phyloP scores from a whole-genome alignment of 2,329 filamentous ascomycete genomes.

The Ascosphaera apis region DNA sequence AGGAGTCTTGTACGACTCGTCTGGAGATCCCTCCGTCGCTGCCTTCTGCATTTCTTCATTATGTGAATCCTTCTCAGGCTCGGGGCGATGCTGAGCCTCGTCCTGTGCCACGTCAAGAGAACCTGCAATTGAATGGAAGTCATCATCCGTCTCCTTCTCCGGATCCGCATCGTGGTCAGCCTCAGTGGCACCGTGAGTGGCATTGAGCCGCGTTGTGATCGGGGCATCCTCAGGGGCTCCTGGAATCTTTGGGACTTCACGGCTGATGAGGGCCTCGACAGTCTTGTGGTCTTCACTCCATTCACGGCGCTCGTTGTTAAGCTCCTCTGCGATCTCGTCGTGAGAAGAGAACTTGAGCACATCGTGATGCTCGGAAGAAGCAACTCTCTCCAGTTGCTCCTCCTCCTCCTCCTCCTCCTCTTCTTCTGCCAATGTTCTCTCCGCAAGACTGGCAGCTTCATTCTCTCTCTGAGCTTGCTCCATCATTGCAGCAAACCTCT shows the following conservation, averaged over 20 bases:
- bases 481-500: slow-evolving; percentile 6
- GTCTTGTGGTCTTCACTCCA: neutral
- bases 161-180: too few species aligned
- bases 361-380: too few species aligned
- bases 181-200: too few species aligned
- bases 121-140: neutral
- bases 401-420: too few species aligned
- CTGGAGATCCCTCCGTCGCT: neutral
- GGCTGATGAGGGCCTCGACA: too few species aligned
- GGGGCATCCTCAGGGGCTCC: too few species aligned
- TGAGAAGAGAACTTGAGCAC: too few species aligned
- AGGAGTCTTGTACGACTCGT: neutral
- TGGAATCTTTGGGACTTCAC: too few species aligned
- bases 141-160: neutral
- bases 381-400: too few species aligned
- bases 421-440: too few species aligned
- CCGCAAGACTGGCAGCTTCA: neutral
- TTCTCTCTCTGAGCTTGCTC: neutral
- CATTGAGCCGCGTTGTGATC: too few species aligned
- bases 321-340: too few species aligned
- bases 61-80: neutral
- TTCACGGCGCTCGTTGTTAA: slow-evolving; percentile 1
- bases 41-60: neutral
- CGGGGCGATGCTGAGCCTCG: neutral
- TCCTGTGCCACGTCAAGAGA: neutral